Percentiles rank a stretch among this genome's conserved stretches.
phyloP scores from a whole-genome alignment of 176 grass and related monocot species.

The Oryza nivara region DNA sequence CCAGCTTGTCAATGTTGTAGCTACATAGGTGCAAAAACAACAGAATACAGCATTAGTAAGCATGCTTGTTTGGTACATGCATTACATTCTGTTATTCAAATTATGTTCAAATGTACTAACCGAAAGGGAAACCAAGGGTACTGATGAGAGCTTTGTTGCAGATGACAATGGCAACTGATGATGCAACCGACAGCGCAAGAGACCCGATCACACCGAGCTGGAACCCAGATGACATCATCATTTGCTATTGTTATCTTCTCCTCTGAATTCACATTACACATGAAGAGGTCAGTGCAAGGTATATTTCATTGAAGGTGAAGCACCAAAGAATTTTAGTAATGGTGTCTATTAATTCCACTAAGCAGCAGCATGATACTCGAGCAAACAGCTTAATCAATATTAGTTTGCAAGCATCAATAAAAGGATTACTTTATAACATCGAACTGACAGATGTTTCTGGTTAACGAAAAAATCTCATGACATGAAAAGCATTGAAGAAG shows the following conservation, averaged over 20 bases:
- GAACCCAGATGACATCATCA: constrained; percentile 67
- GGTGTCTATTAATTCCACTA: not conserved
- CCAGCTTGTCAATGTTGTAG: constrained; percentile 99
- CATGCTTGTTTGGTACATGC: constrained; percentile 36
- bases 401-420: constrained; percentile 10
- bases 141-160: constrained; percentile 99
- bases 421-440: not conserved
- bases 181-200: constrained; percentile 83
- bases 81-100: constrained; percentile 29
- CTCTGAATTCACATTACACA: constrained; percentile 43
- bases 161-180: constrained; percentile 96
- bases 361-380: not conserved
- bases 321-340: not conserved
- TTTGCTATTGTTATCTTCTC: constrained; percentile 47
- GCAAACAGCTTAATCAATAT: constrained; percentile 29
- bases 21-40: constrained; percentile 58
- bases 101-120: constrained; percentile 48
- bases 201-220: constrained; percentile 88
- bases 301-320: constrained; percentile 18
- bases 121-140: constrained; percentile 93
- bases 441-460: not conserved
- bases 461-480: not conserved
- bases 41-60: constrained; percentile 17
- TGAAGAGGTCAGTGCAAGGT: constrained; percentile 45
- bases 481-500: not conserved